phyloP scores from a whole-genome alignment of 805 yeast species.

The Zygotorulaspora sp. region DNA sequence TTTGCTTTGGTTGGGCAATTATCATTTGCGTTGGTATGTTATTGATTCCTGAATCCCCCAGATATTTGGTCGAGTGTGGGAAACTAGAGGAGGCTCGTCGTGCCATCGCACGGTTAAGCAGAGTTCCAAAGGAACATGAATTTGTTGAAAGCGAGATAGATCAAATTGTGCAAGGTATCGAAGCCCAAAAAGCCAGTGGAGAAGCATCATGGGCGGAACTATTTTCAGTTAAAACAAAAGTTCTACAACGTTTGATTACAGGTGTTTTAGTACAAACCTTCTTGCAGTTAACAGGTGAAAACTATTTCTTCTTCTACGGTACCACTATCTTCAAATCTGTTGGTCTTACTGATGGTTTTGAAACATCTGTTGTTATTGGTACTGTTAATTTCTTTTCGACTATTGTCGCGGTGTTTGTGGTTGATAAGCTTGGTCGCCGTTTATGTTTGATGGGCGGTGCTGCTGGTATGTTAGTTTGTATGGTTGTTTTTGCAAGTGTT shows the following conservation, averaged over 20 bases:
- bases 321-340: too few species aligned
- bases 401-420: constrained; percentile 45
- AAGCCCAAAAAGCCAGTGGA: constrained; percentile 58
- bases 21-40: constrained; percentile 37
- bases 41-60: constrained; percentile 71
- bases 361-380: constrained; percentile 57
- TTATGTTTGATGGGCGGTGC: constrained; percentile 45
- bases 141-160: constrained; percentile 54
- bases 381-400: constrained; percentile 56
- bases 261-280: constrained; percentile 55
- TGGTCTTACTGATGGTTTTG: constrained; percentile 54
- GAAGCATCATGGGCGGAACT: constrained; percentile 61
- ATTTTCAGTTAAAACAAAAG: constrained; percentile 63
- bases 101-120: constrained; percentile 57
- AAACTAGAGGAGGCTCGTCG: constrained; percentile 57
- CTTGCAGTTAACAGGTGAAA: constrained; percentile 64
- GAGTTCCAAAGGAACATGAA: constrained; percentile 48
- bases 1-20: constrained; percentile 46
- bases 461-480: constrained; percentile 43
- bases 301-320: constrained; percentile 64
- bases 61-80: constrained; percentile 54
- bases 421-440: constrained; percentile 53
- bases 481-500: constrained; percentile 50
- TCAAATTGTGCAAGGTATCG: constrained; percentile 53
- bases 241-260: too few species aligned